Percentiles rank a stretch among this genome's conserved stretches.
Evolutionary conservation across 1,284 basidiomycete species (phyloP).

Genomic region (Boletus semigastroideus): DNA sequence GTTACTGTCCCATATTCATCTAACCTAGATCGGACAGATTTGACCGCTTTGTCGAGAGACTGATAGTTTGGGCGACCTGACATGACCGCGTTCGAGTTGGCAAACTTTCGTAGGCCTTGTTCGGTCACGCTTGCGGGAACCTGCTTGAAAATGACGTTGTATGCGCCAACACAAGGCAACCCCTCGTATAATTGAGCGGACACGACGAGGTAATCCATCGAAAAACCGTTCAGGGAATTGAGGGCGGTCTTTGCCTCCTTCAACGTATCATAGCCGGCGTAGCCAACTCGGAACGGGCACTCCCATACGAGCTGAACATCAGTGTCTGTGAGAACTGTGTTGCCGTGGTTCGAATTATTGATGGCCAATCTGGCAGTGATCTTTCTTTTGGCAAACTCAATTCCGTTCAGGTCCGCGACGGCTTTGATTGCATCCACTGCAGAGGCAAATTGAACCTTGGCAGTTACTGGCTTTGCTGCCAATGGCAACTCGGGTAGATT

Average conservation of each 20-base stretch:
- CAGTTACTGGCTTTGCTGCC: constrained; percentile 27
- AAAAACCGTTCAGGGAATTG: constrained; percentile 34
- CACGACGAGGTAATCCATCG: constrained; percentile 40
- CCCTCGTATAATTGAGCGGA: constrained; percentile 51
- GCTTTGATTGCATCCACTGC: constrained; percentile 50
- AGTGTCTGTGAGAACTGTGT: constrained; percentile 23
- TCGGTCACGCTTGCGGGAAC: constrained; percentile 47
- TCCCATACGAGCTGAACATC: constrained; percentile 52
- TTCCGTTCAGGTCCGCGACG: constrained; percentile 46
- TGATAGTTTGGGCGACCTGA: constrained; percentile 51
- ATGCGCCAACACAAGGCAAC: constrained; percentile 51
- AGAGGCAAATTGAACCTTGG: constrained; percentile 46
- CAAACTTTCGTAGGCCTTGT: constrained; percentile 45
- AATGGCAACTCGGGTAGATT: constrained; percentile 27
- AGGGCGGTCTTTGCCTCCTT: constrained; percentile 50
- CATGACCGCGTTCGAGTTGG: constrained; percentile 48
- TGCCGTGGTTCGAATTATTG: constrained; percentile 27
- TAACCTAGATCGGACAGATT: constrained; percentile 42
- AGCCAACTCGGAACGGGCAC: constrained; percentile 51
- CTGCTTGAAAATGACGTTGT: constrained; percentile 56
- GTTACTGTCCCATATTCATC: constrained; percentile 41
- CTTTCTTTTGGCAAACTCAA: constrained; percentile 34
- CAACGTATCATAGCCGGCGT: constrained; percentile 54
- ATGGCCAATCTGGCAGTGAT: constrained; percentile 36
- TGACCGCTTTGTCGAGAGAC: constrained; percentile 38